phyloP scores from a whole-genome alignment of 2,329 filamentous ascomycete species.

The Bipolaris oryzae region DNA sequence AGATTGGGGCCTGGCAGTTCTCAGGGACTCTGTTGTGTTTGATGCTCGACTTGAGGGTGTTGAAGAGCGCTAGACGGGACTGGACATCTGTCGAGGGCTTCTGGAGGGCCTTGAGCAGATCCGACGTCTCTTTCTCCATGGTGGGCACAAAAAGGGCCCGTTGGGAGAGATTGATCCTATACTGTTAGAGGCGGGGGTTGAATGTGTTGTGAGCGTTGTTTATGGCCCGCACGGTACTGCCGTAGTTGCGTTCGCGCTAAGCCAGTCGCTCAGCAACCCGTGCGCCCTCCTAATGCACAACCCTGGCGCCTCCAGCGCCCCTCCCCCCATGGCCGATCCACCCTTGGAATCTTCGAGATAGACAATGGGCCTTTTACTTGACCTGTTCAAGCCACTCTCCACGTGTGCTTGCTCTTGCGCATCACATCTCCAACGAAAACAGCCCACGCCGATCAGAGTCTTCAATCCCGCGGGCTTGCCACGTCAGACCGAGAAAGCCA shows the following conservation, averaged over 20 bases:
- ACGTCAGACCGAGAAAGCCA: slow-evolving; percentile 4
- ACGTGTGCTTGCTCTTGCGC: neutral
- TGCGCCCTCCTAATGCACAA: slow-evolving; percentile 17
- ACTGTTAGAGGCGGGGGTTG: slow-evolving; percentile 25
- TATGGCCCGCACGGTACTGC: slow-evolving; percentile 11
- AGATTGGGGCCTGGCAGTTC: slow-evolving; percentile 70
- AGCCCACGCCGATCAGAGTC: neutral
- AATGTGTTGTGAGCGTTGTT: slow-evolving; percentile 21
- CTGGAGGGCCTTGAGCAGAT: slow-evolving; percentile 60
- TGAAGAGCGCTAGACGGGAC: slow-evolving; percentile 59
- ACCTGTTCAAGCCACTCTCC: neutral
- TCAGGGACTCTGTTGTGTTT: slow-evolving; percentile 92
- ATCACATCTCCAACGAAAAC: neutral
- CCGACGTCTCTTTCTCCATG: slow-evolving; percentile 63
- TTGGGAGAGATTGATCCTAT: slow-evolving; percentile 25
- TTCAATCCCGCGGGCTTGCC: slow-evolving; percentile 1
- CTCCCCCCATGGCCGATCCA: slow-evolving; percentile 15
- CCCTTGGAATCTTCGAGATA: slow-evolving; percentile 11
- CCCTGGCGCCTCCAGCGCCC: slow-evolving; percentile 9
- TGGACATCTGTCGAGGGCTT: slow-evolving; percentile 67
- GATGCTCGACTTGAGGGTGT: slow-evolving; percentile 81
- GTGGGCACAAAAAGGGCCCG: slow-evolving; percentile 37
- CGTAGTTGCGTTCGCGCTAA: slow-evolving; percentile 15
- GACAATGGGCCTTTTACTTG: neutral
- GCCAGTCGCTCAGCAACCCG: slow-evolving; percentile 18